A percentile compares a stretch with the other conserved stretches of the same genome.
Conservation (phyloP, 2,329 filamentous ascomycete genomes). For the Penicillium sp. region DNA sequence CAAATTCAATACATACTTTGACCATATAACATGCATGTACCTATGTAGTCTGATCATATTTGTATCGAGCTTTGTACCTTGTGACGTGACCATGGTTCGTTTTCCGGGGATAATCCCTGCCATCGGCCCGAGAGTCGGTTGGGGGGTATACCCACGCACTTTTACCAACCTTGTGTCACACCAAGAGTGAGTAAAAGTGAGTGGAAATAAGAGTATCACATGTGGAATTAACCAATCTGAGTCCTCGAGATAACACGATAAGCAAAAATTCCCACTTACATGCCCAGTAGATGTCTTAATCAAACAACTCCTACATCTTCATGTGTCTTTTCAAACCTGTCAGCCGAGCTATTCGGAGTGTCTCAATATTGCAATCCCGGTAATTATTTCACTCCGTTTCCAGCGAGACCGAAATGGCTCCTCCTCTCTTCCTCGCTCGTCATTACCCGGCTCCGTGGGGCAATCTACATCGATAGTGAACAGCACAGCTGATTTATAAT, state of each 20-base stretch:
- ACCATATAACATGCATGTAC: too few relatives aligned
- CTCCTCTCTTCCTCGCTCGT: background rate
- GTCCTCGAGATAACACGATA: background rate
- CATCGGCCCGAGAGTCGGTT: conserved; percentile 2
- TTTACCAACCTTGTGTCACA: background rate
- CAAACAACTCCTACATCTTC: background rate
- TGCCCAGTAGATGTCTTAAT: background rate
- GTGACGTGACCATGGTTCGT: background rate
- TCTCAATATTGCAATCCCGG: background rate
- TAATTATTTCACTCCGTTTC: conserved; percentile 5
- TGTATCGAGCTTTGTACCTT: background rate
- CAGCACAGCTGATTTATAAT: conserved; percentile 8
- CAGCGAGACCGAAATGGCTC: background rate
- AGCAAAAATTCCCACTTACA: background rate
- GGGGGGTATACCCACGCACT: background rate
- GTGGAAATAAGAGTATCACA: background rate
- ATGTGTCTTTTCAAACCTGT: conserved; percentile 9
- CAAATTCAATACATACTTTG: too few relatives aligned
- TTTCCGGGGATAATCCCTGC: background rate
- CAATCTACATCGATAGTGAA: background rate
- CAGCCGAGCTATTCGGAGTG: background rate
- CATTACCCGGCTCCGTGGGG: conserved; percentile 3
- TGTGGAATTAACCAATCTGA: background rate
- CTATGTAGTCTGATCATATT: too few relatives aligned
- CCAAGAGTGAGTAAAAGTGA: background rate